Evolutionary conservation across 2,329 filamentous ascomycete genomes (phyloP), one percentile per base, ranked within the genome.

Genomic region (Talaromyces sp.): DNA sequence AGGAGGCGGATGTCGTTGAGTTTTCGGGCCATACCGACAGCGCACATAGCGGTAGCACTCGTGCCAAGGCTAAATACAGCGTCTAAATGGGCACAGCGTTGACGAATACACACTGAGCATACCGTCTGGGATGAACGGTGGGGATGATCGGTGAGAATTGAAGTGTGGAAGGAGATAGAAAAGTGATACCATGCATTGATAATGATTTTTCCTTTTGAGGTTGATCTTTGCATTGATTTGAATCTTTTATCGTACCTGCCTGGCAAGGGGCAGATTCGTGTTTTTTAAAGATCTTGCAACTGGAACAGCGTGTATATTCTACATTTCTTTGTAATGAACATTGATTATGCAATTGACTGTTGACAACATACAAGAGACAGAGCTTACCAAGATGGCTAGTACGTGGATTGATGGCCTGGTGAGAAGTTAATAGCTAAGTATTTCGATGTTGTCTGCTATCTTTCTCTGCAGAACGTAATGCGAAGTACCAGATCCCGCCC

Each of bases 11-110:
- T 77, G 79, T 83, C 67, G 88, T 99, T 66, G 96, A 99, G 82
- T 99, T 98, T 82, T 96, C 92, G 22, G 95, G 95, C 67, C 95
- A 99, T 82, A 96, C 92, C 19, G 96, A 99, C 72, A 91, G 91
- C 72, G 94, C 95, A 43, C 91, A 96, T 77, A 88, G 90, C 67
- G 95, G 95, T 71, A 97, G 93, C 81, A 97, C 92, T 66, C 89
- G 96, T 73, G 95, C 95, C 65, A 98, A 96, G 85, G 91, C 95
- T 73, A 99, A 97, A 85, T 92, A 92, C 79, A 84, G 85, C 60
- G 93, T 93, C 74, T 97, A 90, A 83, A 10, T 5, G 31, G 52
- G 3, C n/a, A 31, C 27, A 6, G 27, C 13, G 31, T 47, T n/a
- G 19, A 56, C 52, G 3, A 37, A 56, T 11, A 56, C 37, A 22